Percentiles rank a stretch among this genome's conserved stretches.
Conservation (phyloP, 495 filamentous ascomycete species). For the Sabuloglossum arenarium region DNA sequence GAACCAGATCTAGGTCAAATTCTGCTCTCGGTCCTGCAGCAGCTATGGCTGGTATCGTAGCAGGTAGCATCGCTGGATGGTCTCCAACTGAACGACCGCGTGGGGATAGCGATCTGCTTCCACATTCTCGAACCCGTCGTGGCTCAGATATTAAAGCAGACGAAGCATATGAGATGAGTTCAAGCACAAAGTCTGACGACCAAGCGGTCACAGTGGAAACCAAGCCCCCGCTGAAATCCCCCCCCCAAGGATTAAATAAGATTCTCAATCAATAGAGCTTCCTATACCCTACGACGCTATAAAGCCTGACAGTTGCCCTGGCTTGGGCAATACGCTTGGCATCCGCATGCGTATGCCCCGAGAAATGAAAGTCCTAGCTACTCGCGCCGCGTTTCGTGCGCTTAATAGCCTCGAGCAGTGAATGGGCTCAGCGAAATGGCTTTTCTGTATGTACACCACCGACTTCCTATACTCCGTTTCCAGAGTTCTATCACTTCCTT, state of each 20-base stretch:
- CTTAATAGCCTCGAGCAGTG: neutral
- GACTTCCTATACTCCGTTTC: neutral
- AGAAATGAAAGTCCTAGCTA: neutral
- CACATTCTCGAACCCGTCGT: neutral
- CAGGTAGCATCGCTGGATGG: slow-evolving; percentile 66
- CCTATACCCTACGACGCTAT: neutral
- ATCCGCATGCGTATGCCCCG: too few species aligned
- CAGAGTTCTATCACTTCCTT: neutral
- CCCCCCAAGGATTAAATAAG: neutral
- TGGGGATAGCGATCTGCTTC: neutral
- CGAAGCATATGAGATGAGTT: neutral
- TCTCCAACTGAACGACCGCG: slow-evolving; percentile 49
- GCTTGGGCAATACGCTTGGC: neutral
- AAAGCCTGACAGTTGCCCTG: neutral
- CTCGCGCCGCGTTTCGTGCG: too few species aligned
- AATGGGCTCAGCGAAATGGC: neutral
- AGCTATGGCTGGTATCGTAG: slow-evolving; percentile 75
- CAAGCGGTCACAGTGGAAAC: neutral
- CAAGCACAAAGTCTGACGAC: neutral
- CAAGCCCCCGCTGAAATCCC: neutral
- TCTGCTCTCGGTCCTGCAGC: slow-evolving; percentile 67
- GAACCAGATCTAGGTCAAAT: slow-evolving; percentile 66
- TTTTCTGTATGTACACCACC: neutral
- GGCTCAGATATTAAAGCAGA: too few species aligned
- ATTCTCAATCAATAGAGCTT: neutral